These are phyloP conservation scores for Chalaropsis thielavioides DNA, from an alignment of 2,329 filamentous ascomycete genomes.

Conservation along the genomic window DNA sequence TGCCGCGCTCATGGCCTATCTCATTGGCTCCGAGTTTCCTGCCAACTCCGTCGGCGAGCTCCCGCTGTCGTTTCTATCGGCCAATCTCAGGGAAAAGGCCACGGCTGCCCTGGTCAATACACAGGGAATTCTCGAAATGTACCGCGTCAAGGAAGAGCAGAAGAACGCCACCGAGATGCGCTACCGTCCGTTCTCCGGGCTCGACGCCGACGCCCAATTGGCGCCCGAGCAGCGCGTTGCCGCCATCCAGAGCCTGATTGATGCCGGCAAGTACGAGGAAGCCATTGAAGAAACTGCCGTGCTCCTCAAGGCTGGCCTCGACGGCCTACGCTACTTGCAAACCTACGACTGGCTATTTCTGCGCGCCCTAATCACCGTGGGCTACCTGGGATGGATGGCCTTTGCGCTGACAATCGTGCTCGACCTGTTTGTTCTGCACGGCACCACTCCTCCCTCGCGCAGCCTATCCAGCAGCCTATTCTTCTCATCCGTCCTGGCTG, in stretches of 20 bases:
- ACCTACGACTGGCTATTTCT: conserved; percentile 98
- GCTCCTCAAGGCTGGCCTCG: conserved; percentile 61
- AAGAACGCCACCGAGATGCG: conserved; percentile 63
- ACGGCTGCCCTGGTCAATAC: conserved; percentile 74
- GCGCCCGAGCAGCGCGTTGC: conserved; percentile 53
- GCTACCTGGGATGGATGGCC: conserved; percentile 90
- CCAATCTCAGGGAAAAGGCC: conserved; percentile 60
- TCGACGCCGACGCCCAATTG: conserved; percentile 44
- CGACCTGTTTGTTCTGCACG: conserved; percentile 71
- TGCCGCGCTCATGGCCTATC: conserved; percentile 87
- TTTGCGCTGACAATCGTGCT: conserved; percentile 83
- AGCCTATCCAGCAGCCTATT: conserved; percentile 42
- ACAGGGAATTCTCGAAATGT: conserved; percentile 84
- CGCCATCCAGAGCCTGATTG: conserved; percentile 54
- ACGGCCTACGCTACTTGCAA: conserved; percentile 83
- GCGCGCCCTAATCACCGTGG: conserved; percentile 70
- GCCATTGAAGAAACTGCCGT: conserved; percentile 67
- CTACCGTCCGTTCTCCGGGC: conserved; percentile 59
- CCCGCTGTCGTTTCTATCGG: conserved; percentile 67
- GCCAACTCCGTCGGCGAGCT: conserved; percentile 93
- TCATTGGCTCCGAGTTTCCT: conserved; percentile 76
- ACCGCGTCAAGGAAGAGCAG: conserved; percentile 76
- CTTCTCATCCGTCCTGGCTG: conserved; percentile 64
- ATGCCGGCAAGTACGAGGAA: conserved; percentile 50
- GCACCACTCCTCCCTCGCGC: conserved; percentile 48